Evolutionary conservation across 2,329 filamentous ascomycete genomes (phyloP), one percentile per base, ranked within the genome.

Genomic region (Thielaviopsis punctulata): DNA sequence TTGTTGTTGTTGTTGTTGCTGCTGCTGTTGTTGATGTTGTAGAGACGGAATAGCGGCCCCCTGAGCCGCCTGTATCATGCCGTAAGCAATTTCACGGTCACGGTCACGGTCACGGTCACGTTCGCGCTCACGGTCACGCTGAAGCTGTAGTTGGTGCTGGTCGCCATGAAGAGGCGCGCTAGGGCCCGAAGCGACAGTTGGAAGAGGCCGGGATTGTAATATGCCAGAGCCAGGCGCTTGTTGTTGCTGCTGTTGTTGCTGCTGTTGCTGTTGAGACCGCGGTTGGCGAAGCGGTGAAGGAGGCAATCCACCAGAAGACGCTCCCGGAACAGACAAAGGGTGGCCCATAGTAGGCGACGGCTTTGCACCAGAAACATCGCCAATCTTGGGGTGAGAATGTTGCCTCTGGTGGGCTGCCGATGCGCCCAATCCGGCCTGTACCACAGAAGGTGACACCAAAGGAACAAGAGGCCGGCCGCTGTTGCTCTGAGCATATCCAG

Each of bases 201-300:
- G 30, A 4, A 36, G n/a, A 12, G 30, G 7, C 30, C 30, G 30
- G 30, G 30, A 15, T 15, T 36, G 30, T 15, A 36, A 36, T 15
- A 36, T 15, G 58, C 22, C 55, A 53, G 44, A 43, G 44, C 51
- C 44, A 54, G 52, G 48, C 23, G 25, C 48, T 43, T 55, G 12
- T 21, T 21, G 30, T 21, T 36, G 27, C n/a, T 49, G 39, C n/a
- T 33, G 18, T 27, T 33, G 49, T 25, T 45, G 56, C 50, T 46
- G 57, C 45, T 45, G 59, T 47, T 52, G 60, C 30, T 25, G 55
- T 44, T 61, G 60, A 18, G 59, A 49, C 41, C 59, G 55, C 62
- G 63, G 60, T 44, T 51, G 45, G 46, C 39, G 48, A 25, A 49
- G 48, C 21, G 48, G 48, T 25, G 48, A 49, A 21, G 48, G 30